Conservation (phyloP, 2,329 filamentous ascomycete genomes). For the Furcasterigmium furcatum region DNA sequence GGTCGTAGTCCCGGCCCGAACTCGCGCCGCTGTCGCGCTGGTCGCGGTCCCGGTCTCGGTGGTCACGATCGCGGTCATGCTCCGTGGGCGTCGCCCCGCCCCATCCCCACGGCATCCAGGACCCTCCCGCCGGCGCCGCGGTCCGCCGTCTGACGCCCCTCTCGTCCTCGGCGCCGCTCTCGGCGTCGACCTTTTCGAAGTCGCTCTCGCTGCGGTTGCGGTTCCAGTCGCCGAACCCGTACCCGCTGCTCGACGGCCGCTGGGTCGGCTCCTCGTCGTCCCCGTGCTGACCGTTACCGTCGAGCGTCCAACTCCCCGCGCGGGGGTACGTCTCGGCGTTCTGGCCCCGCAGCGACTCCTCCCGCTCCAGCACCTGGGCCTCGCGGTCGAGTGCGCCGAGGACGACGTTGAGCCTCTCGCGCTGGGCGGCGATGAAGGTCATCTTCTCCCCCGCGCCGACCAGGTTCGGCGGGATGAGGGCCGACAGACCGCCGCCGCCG, state of each 20-base stretch:
- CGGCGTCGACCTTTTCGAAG: conserved; percentile 84
- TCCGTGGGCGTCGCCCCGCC: conserved; percentile 10
- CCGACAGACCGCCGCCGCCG: conserved; percentile 29
- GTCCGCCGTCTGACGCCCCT: conserved; percentile 32
- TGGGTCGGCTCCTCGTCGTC: conserved; percentile 6
- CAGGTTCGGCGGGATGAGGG: conserved; percentile 69
- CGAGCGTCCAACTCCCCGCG: conserved; percentile 11
- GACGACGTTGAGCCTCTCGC: conserved; percentile 71
- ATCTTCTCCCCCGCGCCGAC: conserved; percentile 63
- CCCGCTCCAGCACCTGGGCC: conserved; percentile 56
- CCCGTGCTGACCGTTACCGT: conserved; percentile 1
- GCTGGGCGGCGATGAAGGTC: conserved; percentile 73
- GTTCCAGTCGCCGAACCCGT: conserved; percentile 57
- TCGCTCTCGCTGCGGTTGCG: conserved; percentile 85
- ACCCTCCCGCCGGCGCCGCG: conserved; percentile 16
- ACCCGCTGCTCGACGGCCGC: conserved; percentile 17
- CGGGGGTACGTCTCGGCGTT: conserved; percentile 1
- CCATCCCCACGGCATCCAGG: conserved; percentile 51
- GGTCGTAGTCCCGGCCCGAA: conserved; percentile 31
- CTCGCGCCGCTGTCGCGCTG: conserved; percentile 27
- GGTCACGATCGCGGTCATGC: conserved; percentile 14
- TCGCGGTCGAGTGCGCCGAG: conserved; percentile 78
- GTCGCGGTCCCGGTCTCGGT: no score
- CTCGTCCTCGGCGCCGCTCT: conserved; percentile 57
- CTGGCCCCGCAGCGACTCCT: conserved; percentile 18